phyloP scores from a whole-genome alignment of 2,329 filamentous ascomycete species.

The Fusarium scirpi region DNA sequence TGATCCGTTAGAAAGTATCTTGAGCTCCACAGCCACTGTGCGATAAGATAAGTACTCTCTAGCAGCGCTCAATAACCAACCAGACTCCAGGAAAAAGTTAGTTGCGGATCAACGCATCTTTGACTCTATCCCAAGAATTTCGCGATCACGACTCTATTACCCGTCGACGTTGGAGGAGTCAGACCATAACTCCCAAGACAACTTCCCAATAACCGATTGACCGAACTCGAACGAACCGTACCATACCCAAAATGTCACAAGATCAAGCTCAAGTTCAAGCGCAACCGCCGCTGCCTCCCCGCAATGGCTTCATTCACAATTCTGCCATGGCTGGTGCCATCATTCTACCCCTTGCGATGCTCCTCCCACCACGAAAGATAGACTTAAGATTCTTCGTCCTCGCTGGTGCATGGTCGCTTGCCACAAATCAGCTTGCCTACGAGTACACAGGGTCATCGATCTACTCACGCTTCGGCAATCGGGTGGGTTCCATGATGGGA shows the following conservation, averaged over 20 bases:
- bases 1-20: background rate
- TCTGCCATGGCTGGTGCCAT: slow-evolving; percentile 62
- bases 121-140: slow-evolving; percentile 5
- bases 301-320: slow-evolving; percentile 59
- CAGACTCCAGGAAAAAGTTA: slow-evolving; percentile 32
- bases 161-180: background rate
- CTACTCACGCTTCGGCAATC: slow-evolving; percentile 59
- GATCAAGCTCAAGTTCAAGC: slow-evolving; percentile 39
- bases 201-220: background rate
- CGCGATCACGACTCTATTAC: slow-evolving; percentile 10
- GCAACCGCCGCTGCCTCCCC: slow-evolving; percentile 49
- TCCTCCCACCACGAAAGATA: slow-evolving; percentile 64
- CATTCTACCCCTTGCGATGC: slow-evolving; percentile 60
- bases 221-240: background rate
- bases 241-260: slow-evolving; percentile 46
- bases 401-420: slow-evolving; percentile 62
- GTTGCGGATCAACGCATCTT: slow-evolving; percentile 23
- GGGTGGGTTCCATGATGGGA: slow-evolving; percentile 60
- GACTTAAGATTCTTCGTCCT: slow-evolving; percentile 65
- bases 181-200: background rate
- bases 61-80: slow-evolving; percentile 3
- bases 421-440: slow-evolving; percentile 66
- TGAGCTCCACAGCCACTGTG: background rate
- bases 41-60: background rate
- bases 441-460: slow-evolving; percentile 69